A percentile compares a stretch with the other conserved stretches of the same genome.
These are phyloP conservation scores for Botrytis paeoniae DNA, from an alignment of 2,329 filamentous ascomycete species.

Conservation along the genomic window DNA sequence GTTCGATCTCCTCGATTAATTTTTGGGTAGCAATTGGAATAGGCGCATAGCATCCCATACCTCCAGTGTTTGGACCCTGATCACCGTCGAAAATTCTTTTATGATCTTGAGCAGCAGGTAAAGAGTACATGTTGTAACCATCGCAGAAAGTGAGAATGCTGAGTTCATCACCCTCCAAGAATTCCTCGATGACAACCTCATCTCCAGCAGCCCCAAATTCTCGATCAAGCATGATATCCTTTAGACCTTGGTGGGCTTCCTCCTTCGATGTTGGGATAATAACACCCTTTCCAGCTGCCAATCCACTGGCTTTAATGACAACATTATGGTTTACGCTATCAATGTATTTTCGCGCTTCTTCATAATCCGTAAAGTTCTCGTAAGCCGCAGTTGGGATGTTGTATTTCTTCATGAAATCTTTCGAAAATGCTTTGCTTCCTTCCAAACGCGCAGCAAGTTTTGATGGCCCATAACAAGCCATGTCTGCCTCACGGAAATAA, in stretches of 20 bases:
- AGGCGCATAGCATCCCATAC: constrained; percentile 97
- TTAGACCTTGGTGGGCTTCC: constrained; percentile 77
- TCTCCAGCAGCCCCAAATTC: constrained; percentile 84
- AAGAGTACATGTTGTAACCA: constrained; percentile 75
- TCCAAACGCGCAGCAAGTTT: constrained; percentile 85
- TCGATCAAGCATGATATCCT: constrained; percentile 84
- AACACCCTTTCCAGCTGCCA: constrained; percentile 94
- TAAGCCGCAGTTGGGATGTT: constrained; percentile 88
- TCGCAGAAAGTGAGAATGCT: constrained; percentile 91
- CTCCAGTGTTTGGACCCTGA: constrained; percentile 87
- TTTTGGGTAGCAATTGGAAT: constrained; percentile 72
- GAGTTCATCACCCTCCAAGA: constrained; percentile 84
- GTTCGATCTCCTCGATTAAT: constrained; percentile 74
- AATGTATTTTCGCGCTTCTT: constrained; percentile 70
- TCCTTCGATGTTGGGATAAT: constrained; percentile 67
- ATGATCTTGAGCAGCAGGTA: constrained; percentile 94
- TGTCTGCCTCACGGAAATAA: constrained; percentile 59
- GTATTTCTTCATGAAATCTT: constrained; percentile 94
- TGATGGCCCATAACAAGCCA: constrained; percentile 69
- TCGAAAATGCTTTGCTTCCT: constrained; percentile 94
- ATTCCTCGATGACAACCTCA: constrained; percentile 95
- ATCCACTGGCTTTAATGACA: constrained; percentile 90
- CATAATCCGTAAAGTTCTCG: constrained; percentile 80
- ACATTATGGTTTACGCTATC: constrained; percentile 68
- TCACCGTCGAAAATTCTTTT: constrained; percentile 93